Conservation (phyloP, 169 alveolate species). For the Cytauxzoon felis region DNA sequence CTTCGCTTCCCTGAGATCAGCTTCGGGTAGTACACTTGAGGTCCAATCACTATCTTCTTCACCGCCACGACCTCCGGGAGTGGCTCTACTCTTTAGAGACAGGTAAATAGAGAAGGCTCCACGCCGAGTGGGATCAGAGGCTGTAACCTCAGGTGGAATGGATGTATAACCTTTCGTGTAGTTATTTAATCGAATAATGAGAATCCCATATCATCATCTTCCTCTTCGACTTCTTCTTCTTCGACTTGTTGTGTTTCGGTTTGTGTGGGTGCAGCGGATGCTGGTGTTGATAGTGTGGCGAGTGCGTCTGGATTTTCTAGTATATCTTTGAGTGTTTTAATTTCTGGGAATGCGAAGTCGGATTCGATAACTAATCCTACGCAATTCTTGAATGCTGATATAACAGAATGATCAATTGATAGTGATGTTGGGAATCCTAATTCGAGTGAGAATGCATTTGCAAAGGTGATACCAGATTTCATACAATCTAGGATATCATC, state of each 20-base stretch:
- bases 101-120: too few relatives aligned
- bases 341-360: slow-evolving; percentile 91
- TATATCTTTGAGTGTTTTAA: slow-evolving; percentile 85
- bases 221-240: slow-evolving; percentile 92
- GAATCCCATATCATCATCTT: slow-evolving; percentile 93
- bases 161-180: background rate
- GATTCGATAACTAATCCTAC: slow-evolving; percentile 92
- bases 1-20: too few relatives aligned
- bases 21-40: too few relatives aligned
- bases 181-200: slow-evolving; percentile 80
- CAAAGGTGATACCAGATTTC: slow-evolving; percentile 82
- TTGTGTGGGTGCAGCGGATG: slow-evolving; percentile 75
- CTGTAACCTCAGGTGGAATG: too few relatives aligned
- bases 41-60: too few relatives aligned
- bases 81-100: too few relatives aligned
- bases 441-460: slow-evolving; percentile 92
- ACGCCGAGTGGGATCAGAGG: too few relatives aligned
- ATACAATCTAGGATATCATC: slow-evolving; percentile 86
- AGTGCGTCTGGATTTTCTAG: slow-evolving; percentile 89
- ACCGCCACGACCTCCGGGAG: too few relatives aligned
- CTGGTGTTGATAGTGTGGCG: slow-evolving; percentile 75
- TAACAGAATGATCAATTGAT: slow-evolving; percentile 91
- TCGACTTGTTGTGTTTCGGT: slow-evolving; percentile 75
- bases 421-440: slow-evolving; percentile 91
- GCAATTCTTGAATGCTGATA: slow-evolving; percentile 94